A percentile compares a stretch with the other conserved stretches of the same genome.
Evolutionary conservation across 2,329 filamentous ascomycete genomes (phyloP).

Genomic region (Mollisia scopiformis): DNA sequence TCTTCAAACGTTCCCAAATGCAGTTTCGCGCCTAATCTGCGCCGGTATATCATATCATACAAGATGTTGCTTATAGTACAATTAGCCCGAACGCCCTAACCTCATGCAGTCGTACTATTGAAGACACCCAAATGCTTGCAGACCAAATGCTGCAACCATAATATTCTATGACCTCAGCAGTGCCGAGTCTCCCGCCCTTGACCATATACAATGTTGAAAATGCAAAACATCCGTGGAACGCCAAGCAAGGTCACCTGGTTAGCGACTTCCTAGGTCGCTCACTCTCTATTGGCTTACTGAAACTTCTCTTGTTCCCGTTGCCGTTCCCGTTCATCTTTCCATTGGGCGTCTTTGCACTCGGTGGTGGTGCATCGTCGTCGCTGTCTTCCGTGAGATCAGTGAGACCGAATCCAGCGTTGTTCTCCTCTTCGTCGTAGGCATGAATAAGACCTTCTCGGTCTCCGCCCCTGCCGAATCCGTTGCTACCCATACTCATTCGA

Average conservation of each 20-base stretch:
- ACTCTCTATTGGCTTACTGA: conserved; percentile 28
- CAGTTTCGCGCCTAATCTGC: conserved; percentile 10
- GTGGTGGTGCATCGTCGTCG: conserved; percentile 56
- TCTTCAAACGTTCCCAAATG: conserved; percentile 3
- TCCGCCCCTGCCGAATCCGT: conserved; percentile 55
- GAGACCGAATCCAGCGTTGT: conserved; percentile 68
- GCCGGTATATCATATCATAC: conserved; percentile 29
- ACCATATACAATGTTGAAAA: conserved; percentile 29
- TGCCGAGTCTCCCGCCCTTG: conserved; percentile 8
- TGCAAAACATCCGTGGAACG: conserved; percentile 14
- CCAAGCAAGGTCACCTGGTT: conserved; percentile 26
- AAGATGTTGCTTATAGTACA: conserved; percentile 24
- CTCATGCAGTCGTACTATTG: conserved; percentile 29
- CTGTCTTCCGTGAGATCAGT: conserved; percentile 79
- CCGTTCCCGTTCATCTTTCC: conserved; percentile 38
- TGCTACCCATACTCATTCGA: conserved; percentile 63
- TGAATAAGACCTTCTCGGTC: conserved; percentile 85
- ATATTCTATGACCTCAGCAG: conserved; percentile 3
- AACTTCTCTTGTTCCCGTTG: conserved; percentile 36
- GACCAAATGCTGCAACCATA: conserved; percentile 24
- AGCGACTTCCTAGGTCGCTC: conserved; percentile 27
- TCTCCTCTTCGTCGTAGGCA: conserved; percentile 84
- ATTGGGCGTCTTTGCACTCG: conserved; percentile 21
- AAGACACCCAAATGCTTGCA: conserved; percentile 24
- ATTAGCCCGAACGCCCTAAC: conserved; percentile 25